These are phyloP conservation scores for Kodamaea fungicola DNA, from an alignment of 1,139 yeast species.

Conservation along the genomic window DNA sequence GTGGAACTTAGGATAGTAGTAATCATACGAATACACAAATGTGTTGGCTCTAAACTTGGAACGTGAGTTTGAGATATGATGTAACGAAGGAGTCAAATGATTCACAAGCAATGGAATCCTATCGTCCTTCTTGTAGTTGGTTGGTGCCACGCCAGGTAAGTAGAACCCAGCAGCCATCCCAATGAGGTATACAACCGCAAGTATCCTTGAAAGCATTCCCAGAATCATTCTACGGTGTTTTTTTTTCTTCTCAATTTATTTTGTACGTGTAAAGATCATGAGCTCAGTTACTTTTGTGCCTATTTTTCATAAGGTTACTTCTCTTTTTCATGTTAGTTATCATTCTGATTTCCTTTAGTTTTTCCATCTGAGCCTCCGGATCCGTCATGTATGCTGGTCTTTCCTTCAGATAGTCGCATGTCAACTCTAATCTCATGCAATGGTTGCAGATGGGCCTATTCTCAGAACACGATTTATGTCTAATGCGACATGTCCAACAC, in stretches of 20 bases:
- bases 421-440: constrained; percentile 48
- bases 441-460: constrained; percentile 55
- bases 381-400: constrained; percentile 57
- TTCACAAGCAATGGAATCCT: constrained; percentile 77
- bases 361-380: constrained; percentile 33
- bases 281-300: neutral
- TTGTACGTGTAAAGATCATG: no score
- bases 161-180: constrained; percentile 58
- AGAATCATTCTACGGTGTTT: neutral
- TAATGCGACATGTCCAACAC: constrained; percentile 67
- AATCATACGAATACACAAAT: constrained; percentile 73
- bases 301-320: constrained; percentile 13
- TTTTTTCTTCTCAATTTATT: neutral
- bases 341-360: constrained; percentile 47
- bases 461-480: constrained; percentile 65
- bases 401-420: constrained; percentile 49
- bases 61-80: constrained; percentile 34
- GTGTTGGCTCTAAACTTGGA: constrained; percentile 39
- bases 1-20: constrained; percentile 79
- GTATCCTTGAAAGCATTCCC: neutral
- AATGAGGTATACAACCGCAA: constrained; percentile 6
- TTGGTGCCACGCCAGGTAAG: constrained; percentile 94
- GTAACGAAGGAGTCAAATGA: constrained; percentile 79
- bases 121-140: constrained; percentile 74
- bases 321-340: constrained; percentile 32